Conservation (phyloP, 106 monocot species). For the Apostasia shenzhenica region DNA sequence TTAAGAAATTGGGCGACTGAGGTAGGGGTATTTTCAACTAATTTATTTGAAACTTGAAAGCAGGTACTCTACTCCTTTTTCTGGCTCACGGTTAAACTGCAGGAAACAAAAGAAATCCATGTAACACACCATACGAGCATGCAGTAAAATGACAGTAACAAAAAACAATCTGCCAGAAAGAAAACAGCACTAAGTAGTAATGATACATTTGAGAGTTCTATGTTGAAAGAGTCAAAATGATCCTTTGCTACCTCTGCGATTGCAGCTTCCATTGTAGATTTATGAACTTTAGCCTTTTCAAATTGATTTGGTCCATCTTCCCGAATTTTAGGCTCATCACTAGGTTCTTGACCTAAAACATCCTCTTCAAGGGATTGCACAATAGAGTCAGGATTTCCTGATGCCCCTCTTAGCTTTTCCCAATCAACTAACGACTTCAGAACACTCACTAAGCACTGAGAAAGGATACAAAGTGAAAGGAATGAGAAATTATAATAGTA, state of each 20-base stretch:
- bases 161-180: background rate
- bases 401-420: conserved; percentile 52
- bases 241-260: conserved; percentile 54
- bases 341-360: conserved; percentile 22
- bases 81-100: conserved; percentile 88
- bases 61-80: conserved; percentile 70
- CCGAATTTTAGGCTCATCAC: conserved; percentile 39
- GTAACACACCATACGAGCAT: background rate
- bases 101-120: conserved; percentile 5
- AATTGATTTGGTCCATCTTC: conserved; percentile 74
- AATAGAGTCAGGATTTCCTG: conserved; percentile 30
- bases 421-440: conserved; percentile 87
- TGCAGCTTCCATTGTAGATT: conserved; percentile 88
- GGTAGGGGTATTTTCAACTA: conserved; percentile 73
- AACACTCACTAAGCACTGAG: conserved; percentile 86
- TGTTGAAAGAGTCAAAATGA: too few species aligned
- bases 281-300: conserved; percentile 97
- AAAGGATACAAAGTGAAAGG: conserved; percentile 5
- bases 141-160: background rate
- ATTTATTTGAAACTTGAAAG: conserved; percentile 68
- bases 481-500: background rate
- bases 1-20: conserved; percentile 81
- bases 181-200: background rate
- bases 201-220: background rate
- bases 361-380: conserved; percentile 51